These are phyloP conservation scores for Kwoniella pini DNA, from an alignment of 768 basidiomycete genomes.

Conservation along the genomic window DNA sequence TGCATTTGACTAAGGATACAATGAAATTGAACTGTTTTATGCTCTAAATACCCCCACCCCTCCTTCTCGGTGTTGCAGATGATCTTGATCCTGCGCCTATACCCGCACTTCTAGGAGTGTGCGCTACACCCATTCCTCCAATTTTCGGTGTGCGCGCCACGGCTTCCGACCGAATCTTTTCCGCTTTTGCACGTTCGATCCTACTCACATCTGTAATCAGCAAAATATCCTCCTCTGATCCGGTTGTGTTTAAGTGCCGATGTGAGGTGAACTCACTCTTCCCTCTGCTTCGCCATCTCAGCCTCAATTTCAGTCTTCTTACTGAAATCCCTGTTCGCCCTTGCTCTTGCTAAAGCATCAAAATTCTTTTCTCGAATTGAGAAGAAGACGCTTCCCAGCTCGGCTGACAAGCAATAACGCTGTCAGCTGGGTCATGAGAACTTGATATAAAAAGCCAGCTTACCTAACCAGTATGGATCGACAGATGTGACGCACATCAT, in stretches of 20 bases:
- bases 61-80: constrained; percentile 47
- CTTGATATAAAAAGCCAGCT: constrained; percentile 32
- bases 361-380: constrained; percentile 98
- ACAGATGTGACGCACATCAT: constrained; percentile 99
- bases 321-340: constrained; percentile 86
- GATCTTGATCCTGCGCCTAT: constrained; percentile 50
- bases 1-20: neutral
- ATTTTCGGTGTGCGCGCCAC: constrained; percentile 47
- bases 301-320: constrained; percentile 87
- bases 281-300: constrained; percentile 70
- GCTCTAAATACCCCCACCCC: constrained; percentile 47
- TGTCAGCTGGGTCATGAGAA: constrained; percentile 3
- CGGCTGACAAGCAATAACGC: constrained; percentile 61
- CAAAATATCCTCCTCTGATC: neutral
- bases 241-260: neutral
- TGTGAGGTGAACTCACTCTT: constrained; percentile 42
- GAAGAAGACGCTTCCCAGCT: constrained; percentile 94
- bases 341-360: constrained; percentile 69
- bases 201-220: constrained; percentile 19
- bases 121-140: constrained; percentile 37
- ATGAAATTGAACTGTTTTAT: no score
- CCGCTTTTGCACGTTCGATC: constrained; percentile 46
- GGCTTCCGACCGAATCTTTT: constrained; percentile 44
- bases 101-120: constrained; percentile 51
- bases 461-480: constrained; percentile 96